A percentile compares a stretch with the other conserved stretches of the same genome.
Conservation (phyloP, 2,329 filamentous ascomycete species). For the Aspergillus pseudoterreus region DNA sequence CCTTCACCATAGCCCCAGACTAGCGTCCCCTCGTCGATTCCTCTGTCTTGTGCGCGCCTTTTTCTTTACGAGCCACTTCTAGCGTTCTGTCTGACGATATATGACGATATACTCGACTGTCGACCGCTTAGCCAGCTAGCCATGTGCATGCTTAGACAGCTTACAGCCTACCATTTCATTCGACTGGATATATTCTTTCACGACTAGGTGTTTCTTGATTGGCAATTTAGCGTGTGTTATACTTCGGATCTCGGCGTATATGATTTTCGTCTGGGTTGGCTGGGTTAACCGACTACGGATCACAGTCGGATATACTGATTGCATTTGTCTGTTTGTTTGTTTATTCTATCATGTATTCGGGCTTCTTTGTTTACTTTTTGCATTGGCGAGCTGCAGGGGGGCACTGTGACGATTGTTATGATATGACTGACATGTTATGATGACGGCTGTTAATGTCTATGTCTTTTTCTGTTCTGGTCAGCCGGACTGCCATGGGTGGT, state of each 20-base stretch:
- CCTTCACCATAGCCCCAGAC: slow-evolving; percentile 6
- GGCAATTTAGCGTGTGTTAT: slow-evolving; percentile 21
- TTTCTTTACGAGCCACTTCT: slow-evolving; percentile 8
- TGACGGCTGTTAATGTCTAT: slow-evolving; percentile 9
- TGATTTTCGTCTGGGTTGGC: slow-evolving; percentile 10
- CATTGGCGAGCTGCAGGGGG: slow-evolving; percentile 15
- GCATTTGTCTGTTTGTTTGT: not conserved
- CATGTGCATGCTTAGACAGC: slow-evolving; percentile 24
- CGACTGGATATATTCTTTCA: slow-evolving; percentile 17
- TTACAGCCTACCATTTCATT: slow-evolving; percentile 16
- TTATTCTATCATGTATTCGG: not conserved
- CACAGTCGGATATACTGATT: slow-evolving; percentile 8
- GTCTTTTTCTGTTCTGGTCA: slow-evolving; percentile 10
- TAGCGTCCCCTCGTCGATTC: slow-evolving; percentile 7
- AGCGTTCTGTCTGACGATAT: slow-evolving; percentile 8
- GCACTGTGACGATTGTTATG: slow-evolving; percentile 17
- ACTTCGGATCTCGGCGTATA: slow-evolving; percentile 18
- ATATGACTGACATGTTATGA: slow-evolving; percentile 21
- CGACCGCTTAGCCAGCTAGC: slow-evolving; percentile 21
- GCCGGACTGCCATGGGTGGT: slow-evolving; percentile 12
- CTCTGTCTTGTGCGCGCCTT: slow-evolving; percentile 10
- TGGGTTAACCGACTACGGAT: slow-evolving; percentile 10
- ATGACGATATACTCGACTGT: slow-evolving; percentile 16
- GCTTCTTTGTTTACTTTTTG: slow-evolving; percentile 12
- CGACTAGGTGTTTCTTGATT: slow-evolving; percentile 16